phyloP scores from a whole-genome alignment of 164 flowering plant genomes.

The Buxus sempervirens region DNA sequence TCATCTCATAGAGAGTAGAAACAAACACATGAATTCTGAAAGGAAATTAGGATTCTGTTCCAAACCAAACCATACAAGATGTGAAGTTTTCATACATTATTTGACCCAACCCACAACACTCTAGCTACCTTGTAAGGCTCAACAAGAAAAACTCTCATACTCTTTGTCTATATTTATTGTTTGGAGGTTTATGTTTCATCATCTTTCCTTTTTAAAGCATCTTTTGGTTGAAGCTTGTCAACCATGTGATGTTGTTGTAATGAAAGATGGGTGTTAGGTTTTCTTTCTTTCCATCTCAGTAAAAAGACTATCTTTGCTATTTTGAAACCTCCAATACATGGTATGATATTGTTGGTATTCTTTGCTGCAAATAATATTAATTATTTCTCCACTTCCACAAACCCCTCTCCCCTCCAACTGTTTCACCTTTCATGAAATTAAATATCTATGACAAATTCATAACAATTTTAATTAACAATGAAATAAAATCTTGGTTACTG shows the following conservation, averaged over 20 bases:
- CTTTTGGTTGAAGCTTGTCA: neutral
- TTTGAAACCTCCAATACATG: neutral
- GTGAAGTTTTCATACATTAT: too few relatives aligned
- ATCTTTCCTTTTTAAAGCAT: neutral
- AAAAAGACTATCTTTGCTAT: too few relatives aligned
- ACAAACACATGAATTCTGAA: too few relatives aligned
- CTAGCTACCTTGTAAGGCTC: neutral
- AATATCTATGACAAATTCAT: neutral
- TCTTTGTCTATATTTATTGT: too few relatives aligned
- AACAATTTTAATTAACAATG: neutral
- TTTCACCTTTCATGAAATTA: neutral
- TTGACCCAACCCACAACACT: slow-evolving; percentile 16
- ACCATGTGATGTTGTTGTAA: neutral
- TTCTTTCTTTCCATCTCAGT: neutral
- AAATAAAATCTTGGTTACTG: too few relatives aligned
- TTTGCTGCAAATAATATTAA: neutral
- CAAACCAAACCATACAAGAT: too few relatives aligned
- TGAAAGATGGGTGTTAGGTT: neutral
- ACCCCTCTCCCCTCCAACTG: too few relatives aligned
- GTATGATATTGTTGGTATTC: neutral
- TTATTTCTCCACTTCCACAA: neutral
- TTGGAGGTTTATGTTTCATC: neutral
- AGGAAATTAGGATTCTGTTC: too few relatives aligned
- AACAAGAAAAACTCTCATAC: neutral
- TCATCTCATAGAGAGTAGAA: too few relatives aligned